These are phyloP conservation scores for Hypoxylon sp. DNA, from an alignment of 2,329 filamentous ascomycete genomes.

Conservation along the genomic window DNA sequence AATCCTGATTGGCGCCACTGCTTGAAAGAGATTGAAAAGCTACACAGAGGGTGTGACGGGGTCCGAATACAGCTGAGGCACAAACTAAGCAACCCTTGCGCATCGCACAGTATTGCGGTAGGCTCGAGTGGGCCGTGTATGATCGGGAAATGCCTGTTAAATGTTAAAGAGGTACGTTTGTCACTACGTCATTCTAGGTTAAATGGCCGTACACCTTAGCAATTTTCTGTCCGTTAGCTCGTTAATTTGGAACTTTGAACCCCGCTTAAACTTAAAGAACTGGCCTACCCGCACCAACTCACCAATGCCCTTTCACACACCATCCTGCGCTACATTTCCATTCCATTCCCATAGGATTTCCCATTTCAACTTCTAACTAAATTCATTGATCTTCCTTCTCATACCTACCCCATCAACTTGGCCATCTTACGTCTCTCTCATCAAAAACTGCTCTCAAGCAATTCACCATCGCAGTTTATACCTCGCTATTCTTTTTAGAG, in stretches of 20 bases:
- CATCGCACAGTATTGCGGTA: constrained; percentile 12
- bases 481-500: constrained; percentile 28
- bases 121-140: constrained; percentile 9
- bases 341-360: constrained; percentile 38
- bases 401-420: constrained; percentile 21
- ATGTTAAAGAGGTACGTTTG: constrained; percentile 41
- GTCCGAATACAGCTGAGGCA: constrained; percentile 28
- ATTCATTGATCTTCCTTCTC: constrained; percentile 20
- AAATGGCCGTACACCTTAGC: constrained; percentile 19
- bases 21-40: constrained; percentile 35
- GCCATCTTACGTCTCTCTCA: constrained; percentile 36
- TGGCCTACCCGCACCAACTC: constrained; percentile 27
- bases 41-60: constrained; percentile 34
- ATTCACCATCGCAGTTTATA: constrained; percentile 9
- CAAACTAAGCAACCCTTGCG: constrained; percentile 10
- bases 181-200: background rate
- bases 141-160: constrained; percentile 30
- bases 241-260: constrained; percentile 26
- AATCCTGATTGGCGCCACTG: constrained; percentile 23
- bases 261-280: constrained; percentile 42
- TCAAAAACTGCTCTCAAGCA: background rate
- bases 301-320: constrained; percentile 37
- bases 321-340: constrained; percentile 37
- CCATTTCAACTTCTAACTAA: constrained; percentile 38
- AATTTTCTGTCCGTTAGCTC: constrained; percentile 15